A percentile compares a stretch with the other conserved stretches of the same genome.
Evolutionary conservation across 257 asterid species (phyloP).

Genomic region (Verbascum thapsus): DNA sequence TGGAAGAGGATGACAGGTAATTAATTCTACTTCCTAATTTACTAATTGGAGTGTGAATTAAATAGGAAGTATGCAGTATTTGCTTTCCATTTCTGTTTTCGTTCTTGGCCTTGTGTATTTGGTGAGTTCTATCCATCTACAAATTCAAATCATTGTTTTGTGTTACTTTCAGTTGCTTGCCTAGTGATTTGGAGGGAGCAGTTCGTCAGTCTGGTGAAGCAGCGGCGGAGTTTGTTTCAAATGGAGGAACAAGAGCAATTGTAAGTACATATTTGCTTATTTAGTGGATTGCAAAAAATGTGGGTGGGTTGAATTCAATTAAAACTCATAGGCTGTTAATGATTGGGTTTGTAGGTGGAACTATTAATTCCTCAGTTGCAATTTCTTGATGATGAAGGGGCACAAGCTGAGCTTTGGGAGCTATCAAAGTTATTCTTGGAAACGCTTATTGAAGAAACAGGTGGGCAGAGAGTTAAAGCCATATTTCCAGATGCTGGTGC

Average conservation of each 20-base stretch:
- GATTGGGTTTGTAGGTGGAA: slow-evolving; percentile 91
- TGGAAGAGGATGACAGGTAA: slow-evolving; percentile 88
- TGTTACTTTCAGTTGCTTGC: slow-evolving; percentile 86
- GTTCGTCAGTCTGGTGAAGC: slow-evolving; percentile 89
- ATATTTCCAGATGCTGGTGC: slow-evolving; percentile 99
- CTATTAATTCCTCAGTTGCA: slow-evolving; percentile 90
- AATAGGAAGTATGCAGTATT: no score
- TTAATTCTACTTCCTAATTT: no score
- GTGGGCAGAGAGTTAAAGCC: slow-evolving; percentile 89
- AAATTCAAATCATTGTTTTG: no score
- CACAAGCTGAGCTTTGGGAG: slow-evolving; percentile 93
- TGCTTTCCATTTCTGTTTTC: no score
- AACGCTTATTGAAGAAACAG: slow-evolving; percentile 73
- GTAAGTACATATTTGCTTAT: slow-evolving; percentile 60
- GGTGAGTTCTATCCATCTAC: no score
- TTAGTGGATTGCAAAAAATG: no score
- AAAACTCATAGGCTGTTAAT: no score
- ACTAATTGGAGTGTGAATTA: no score
- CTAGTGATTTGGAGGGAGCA: slow-evolving; percentile 95
- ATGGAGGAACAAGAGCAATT: slow-evolving; percentile 87
- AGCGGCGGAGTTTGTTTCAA: slow-evolving; percentile 72
- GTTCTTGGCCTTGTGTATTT: no score
- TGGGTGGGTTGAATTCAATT: no score
- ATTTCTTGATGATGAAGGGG: slow-evolving; percentile 96
- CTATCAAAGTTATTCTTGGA: slow-evolving; percentile 75